Conservation (phyloP, 768 basidiomycete genomes). For the Candolleomyces efflorescens region DNA sequence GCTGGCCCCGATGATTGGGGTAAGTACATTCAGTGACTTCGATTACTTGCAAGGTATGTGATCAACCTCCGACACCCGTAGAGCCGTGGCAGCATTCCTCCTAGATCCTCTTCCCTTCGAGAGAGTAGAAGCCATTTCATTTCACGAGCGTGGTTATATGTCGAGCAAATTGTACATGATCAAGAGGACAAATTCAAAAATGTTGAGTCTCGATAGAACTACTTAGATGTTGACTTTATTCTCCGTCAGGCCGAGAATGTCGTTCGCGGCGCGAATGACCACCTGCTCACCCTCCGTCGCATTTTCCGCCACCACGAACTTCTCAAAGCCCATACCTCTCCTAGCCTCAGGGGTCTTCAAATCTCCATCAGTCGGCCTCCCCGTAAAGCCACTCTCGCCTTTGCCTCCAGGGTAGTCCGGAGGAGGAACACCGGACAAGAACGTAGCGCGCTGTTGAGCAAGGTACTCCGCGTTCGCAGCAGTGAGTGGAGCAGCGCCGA, state of each 20-base stretch:
- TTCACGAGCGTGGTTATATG: no score
- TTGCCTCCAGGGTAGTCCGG: constrained; percentile 55
- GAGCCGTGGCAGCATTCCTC: no score
- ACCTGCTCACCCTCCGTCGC: background rate
- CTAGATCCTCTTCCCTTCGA: no score
- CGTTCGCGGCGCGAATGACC: background rate
- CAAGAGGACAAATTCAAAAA: no score
- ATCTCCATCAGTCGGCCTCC: constrained; percentile 31
- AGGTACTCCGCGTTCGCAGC: constrained; percentile 45
- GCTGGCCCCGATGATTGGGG: no score
- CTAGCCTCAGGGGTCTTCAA: constrained; percentile 31
- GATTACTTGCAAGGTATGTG: no score
- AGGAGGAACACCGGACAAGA: constrained; percentile 42
- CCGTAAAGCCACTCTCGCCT: constrained; percentile 42
- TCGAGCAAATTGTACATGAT: no score
- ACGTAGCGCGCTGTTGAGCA: constrained; percentile 44
- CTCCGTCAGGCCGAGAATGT: background rate
- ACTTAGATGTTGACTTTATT: background rate
- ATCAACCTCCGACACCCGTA: no score
- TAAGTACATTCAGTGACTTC: no score
- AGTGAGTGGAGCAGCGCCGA: constrained; percentile 50
- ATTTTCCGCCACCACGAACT: constrained; percentile 16
- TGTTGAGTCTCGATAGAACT: background rate
- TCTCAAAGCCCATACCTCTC: constrained; percentile 39
- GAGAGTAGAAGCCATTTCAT: no score